Evolutionary conservation across 768 basidiomycete genomes (phyloP).

Genomic region (Panus rudis): DNA sequence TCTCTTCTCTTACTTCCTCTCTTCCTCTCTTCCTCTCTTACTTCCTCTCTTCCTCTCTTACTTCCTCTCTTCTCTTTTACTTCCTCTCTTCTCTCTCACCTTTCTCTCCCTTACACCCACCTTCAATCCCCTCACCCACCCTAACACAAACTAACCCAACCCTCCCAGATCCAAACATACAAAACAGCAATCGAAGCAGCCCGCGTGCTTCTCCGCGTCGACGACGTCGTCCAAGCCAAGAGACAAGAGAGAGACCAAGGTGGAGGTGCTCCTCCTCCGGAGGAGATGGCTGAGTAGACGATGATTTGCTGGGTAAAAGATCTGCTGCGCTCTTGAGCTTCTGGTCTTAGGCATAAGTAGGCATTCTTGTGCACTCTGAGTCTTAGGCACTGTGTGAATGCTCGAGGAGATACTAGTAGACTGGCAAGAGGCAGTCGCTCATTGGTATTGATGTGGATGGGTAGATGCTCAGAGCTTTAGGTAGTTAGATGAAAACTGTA

Average conservation of each 20-base stretch:
- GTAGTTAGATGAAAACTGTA: too few relatives aligned
- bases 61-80: not conserved
- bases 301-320: not conserved
- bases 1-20: not conserved
- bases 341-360: too few relatives aligned
- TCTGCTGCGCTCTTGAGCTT: not conserved
- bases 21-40: not conserved
- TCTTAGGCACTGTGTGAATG: too few relatives aligned
- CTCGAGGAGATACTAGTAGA: too few relatives aligned
- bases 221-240: constrained; percentile 89
- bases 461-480: too few relatives aligned
- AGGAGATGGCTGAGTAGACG: constrained; percentile 44
- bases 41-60: not conserved
- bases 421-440: too few relatives aligned
- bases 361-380: too few relatives aligned
- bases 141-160: not conserved
- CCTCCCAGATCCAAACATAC: constrained; percentile 74
- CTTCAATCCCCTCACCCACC: too few relatives aligned
- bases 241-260: constrained; percentile 64
- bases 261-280: constrained; percentile 39
- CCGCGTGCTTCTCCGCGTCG: constrained; percentile 85
- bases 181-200: constrained; percentile 98
- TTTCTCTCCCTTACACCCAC: too few relatives aligned
- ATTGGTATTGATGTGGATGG: too few relatives aligned
- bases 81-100: too few relatives aligned